Conservation (phyloP, 257 asterid species). For the Fraxinus quadrangulata region DNA sequence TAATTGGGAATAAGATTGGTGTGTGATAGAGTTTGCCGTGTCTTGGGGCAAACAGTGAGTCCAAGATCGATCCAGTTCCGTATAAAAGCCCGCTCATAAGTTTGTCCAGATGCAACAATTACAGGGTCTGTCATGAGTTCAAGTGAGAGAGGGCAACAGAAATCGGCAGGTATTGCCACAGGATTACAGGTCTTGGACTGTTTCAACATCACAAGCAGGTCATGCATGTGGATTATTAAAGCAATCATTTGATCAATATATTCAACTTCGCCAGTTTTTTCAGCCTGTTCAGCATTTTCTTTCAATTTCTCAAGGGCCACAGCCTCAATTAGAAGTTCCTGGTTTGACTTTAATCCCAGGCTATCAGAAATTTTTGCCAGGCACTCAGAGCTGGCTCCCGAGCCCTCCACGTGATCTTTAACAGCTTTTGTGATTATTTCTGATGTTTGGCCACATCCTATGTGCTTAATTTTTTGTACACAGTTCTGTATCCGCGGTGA, state of each 20-base stretch:
- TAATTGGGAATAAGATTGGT: slow-evolving; percentile 84
- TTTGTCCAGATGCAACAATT: slow-evolving; percentile 89
- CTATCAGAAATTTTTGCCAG: slow-evolving; percentile 58
- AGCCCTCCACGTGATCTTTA: slow-evolving; percentile 63
- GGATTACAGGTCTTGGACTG: slow-evolving; percentile 67
- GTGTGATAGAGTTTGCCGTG: slow-evolving; percentile 74
- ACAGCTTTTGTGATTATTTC: slow-evolving; percentile 51
- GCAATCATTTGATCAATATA: slow-evolving; percentile 67
- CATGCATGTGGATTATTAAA: slow-evolving; percentile 79
- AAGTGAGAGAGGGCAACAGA: slow-evolving; percentile 89
- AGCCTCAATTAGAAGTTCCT: slow-evolving; percentile 80
- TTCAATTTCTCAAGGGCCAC: slow-evolving; percentile 89
- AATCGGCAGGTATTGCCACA: slow-evolving; percentile 77
- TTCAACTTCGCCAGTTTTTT: slow-evolving; percentile 64
- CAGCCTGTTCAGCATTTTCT: slow-evolving; percentile 82
- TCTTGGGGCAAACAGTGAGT: slow-evolving; percentile 84
- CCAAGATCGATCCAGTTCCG: slow-evolving; percentile 87
- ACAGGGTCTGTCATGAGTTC: slow-evolving; percentile 95
- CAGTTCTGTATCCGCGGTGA: slow-evolving; percentile 42
- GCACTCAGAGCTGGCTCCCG: slow-evolving; percentile 66
- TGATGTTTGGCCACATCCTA: slow-evolving; percentile 53
- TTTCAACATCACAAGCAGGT: slow-evolving; percentile 65
- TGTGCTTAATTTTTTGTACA: slow-evolving; percentile 59
- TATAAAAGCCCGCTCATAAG: slow-evolving; percentile 77
- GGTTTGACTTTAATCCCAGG: slow-evolving; percentile 69